Evolutionary conservation across 345 rosid genomes (phyloP).

Genomic region (Linum trigynum): DNA sequence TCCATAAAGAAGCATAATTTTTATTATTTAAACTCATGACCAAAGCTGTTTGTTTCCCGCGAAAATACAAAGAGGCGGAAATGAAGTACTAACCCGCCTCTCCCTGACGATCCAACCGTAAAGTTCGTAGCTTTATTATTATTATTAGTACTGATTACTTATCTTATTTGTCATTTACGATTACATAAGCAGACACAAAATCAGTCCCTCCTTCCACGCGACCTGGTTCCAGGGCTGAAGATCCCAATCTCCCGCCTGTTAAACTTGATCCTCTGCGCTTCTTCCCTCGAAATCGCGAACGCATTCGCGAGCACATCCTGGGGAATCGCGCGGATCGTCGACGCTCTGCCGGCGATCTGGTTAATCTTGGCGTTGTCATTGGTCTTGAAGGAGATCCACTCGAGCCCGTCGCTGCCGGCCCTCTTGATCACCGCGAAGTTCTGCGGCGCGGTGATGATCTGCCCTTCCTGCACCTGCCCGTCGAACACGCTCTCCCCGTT

Average conservation of each 20-base stretch:
- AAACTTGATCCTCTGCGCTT: constrained; percentile 26
- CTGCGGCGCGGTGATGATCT: constrained; percentile 30
- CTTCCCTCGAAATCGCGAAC: constrained; percentile 25
- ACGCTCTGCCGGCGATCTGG: constrained; percentile 26
- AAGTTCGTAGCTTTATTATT: not conserved
- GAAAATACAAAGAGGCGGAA: too few species aligned
- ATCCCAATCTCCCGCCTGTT: constrained; percentile 1
- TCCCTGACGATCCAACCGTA: too few species aligned
- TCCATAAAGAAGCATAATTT: too few species aligned
- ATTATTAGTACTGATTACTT: too few species aligned
- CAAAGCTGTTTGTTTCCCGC: too few species aligned
- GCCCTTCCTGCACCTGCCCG: constrained; percentile 22
- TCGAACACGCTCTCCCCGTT: constrained; percentile 23
- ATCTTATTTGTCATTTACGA: too few species aligned
- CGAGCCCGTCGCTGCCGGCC: constrained; percentile 24
- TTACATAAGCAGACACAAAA: too few species aligned
- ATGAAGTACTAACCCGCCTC: too few species aligned
- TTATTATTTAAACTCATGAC: too few species aligned
- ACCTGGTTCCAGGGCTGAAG: not conserved
- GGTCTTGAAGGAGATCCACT: constrained; percentile 35
- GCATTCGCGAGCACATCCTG: constrained; percentile 29
- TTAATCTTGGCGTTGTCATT: constrained; percentile 17
- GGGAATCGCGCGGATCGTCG: constrained; percentile 24
- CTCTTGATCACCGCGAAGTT: constrained; percentile 22
- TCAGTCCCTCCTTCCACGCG: not conserved